Conservation (phyloP, 2,329 filamentous ascomycete species). For the Diaporthe sp. region DNA sequence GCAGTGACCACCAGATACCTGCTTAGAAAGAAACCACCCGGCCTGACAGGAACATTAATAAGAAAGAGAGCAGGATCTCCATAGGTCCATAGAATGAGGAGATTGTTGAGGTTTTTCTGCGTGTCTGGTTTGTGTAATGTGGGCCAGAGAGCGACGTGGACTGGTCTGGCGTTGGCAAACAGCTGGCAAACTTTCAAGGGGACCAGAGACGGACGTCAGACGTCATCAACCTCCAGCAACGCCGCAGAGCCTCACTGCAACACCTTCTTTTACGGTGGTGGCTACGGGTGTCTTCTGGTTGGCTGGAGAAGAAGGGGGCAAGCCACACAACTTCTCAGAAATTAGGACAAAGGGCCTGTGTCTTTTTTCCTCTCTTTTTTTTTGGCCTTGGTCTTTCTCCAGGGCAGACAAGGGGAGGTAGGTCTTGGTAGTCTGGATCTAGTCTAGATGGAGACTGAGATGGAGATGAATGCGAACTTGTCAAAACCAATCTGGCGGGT, state of each 20-base stretch:
- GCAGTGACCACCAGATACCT: neutral
- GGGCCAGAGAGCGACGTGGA: slow-evolving; percentile 22
- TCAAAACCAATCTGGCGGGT: slow-evolving; percentile 34
- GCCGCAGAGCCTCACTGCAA: slow-evolving; percentile 17
- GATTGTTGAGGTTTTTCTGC: slow-evolving; percentile 1
- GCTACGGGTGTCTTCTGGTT: slow-evolving; percentile 6
- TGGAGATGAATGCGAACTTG: slow-evolving; percentile 4
- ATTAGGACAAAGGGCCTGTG: neutral
- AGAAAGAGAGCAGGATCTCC: neutral
- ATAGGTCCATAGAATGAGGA: slow-evolving; percentile 19
- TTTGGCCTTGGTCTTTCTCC: neutral
- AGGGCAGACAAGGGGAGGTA: slow-evolving; percentile 1
- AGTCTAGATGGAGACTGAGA: neutral
- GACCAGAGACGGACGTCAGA: neutral
- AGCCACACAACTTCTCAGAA: neutral
- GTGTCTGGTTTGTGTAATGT: slow-evolving; percentile 15
- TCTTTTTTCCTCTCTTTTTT: no score
- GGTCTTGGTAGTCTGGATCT: neutral
- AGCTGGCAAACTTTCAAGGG: slow-evolving; percentile 24
- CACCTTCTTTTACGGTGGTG: neutral
- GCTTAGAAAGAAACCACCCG: slow-evolving; percentile 9
- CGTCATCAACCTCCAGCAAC: slow-evolving; percentile 12
- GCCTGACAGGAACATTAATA: neutral
- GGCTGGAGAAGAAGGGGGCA: neutral
- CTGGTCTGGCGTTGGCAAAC: slow-evolving; percentile 15